Base-by-base conservation (phyloP, 208 protist genomes). In the Wallacemonas sp. region DNA sequence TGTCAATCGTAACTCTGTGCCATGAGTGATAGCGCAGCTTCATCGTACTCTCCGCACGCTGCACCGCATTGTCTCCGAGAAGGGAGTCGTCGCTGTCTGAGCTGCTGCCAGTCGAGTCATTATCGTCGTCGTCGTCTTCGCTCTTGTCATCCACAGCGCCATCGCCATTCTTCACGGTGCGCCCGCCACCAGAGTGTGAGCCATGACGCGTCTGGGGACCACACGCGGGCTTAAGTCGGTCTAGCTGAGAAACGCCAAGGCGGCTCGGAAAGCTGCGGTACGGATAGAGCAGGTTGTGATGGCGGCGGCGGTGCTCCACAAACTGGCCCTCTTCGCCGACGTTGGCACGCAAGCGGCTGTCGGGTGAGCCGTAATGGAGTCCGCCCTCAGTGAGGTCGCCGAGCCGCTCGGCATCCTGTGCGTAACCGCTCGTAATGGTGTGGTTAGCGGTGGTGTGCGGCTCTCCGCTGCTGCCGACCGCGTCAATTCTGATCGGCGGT, bases 1-100 rank as follows among this genome's bases (percentile, higher is more conserved):
- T 38, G n/a, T 26, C 30, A 15, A 58, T 46, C 21, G 31, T 2
- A 22, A 80, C 38, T 14, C 63, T 53, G 44, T 80, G 68, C 68
- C 68, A 80, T 46, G 56, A 36, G 36, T 54, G 55, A 21, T 38
- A 14, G 27, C 19, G 24, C 30, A 76, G 70, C 26, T 24, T 34
- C 44, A 69, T 66, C 33, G 30, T 24, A 12, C 27, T 24, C 62
- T 58, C 24, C 24, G 0, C 42, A n/a, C 46, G 49, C n/a, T 46
- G 39, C 21, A 38, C 62, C 2, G 27, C 41, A 22, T 15, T 46
- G 17, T 56, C 46, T 24, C 46, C 46, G 19, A 42, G 9, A 0
- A 62, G 55, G 4, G 55, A 46, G 24, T 42, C 31, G 15, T 38
- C 36, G 55, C 38, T 30, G 9, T n/a, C n/a, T n/a, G n/a, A n/a